Conservation (phyloP, 2,329 filamentous ascomycete genomes). For the Penicillium sp. region DNA sequence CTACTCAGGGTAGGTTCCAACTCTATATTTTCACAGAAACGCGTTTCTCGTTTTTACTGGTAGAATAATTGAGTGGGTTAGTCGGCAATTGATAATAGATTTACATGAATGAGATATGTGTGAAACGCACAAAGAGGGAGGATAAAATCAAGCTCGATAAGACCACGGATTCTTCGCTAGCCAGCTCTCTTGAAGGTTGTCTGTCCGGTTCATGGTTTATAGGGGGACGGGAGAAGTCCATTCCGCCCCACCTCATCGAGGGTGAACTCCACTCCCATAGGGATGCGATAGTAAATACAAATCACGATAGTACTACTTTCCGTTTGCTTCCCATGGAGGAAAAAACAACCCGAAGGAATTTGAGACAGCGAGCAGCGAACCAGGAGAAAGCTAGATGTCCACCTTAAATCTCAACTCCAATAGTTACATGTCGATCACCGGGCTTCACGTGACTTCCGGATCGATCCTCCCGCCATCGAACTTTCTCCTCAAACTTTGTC, state of each 20-base stretch:
- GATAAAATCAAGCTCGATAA: too few relatives aligned
- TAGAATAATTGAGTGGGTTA: too few relatives aligned
- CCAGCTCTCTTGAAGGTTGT: too few relatives aligned
- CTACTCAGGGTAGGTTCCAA: too few relatives aligned
- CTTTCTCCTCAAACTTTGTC: constrained; percentile 8
- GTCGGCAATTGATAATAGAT: too few relatives aligned
- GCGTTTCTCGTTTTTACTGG: too few relatives aligned
- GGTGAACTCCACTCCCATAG: background rate
- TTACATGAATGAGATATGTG: too few relatives aligned
- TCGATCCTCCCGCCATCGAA: constrained; percentile 1
- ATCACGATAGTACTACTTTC: background rate
- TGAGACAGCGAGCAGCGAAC: background rate
- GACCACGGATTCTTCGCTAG: too few relatives aligned
- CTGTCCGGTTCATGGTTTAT: background rate
- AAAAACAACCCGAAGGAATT: background rate
- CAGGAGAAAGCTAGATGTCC: background rate
- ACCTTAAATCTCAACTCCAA: background rate
- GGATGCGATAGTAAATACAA: background rate
- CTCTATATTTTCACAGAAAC: too few relatives aligned
- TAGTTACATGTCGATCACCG: too few relatives aligned
- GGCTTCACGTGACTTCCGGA: constrained; percentile 11
- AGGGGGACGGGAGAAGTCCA: background rate
- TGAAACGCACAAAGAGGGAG: too few relatives aligned
- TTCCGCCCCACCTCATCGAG: background rate
- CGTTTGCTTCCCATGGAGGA: background rate